phyloP scores from a whole-genome alignment of 495 filamentous ascomycete species.

The Trichoderma asperelloides region DNA sequence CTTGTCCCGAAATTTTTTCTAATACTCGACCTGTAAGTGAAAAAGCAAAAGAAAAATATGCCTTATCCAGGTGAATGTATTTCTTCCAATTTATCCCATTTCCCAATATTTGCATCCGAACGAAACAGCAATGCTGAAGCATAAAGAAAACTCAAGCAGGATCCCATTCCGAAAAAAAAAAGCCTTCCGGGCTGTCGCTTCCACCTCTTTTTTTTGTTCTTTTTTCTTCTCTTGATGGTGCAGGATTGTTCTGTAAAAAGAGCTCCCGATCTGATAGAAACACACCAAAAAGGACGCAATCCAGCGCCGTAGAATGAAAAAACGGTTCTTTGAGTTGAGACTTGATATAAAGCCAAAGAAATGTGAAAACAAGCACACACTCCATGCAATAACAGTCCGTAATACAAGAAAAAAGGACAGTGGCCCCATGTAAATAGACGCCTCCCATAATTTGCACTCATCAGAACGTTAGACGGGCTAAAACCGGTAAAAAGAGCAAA shows the following conservation, averaged over 20 bases:
- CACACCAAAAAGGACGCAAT: not conserved
- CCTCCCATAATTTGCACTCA: not conserved
- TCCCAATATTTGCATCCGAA: slow-evolving; percentile 9
- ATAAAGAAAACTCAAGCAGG: slow-evolving; percentile 20
- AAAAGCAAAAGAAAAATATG: not conserved
- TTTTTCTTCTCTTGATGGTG: not conserved
- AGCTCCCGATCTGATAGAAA: not conserved
- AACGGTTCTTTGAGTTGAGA: not conserved
- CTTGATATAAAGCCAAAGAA: not conserved
- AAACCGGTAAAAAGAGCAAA: not conserved
- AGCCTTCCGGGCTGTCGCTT: not conserved
- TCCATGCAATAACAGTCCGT: not conserved
- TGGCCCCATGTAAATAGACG: not conserved
- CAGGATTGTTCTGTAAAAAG: not conserved
- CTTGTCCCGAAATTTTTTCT: not conserved
- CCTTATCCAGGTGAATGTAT: slow-evolving; percentile 15
- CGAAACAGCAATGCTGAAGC: slow-evolving; percentile 21
- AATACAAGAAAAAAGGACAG: not conserved
- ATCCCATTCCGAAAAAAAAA: not conserved
- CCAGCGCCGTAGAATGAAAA: not conserved
- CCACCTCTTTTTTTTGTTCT: not conserved
- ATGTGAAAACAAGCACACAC: not conserved
- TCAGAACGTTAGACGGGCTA: not conserved
- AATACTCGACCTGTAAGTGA: not conserved
- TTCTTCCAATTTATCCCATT: slow-evolving; percentile 13